A percentile compares a stretch with the other conserved stretches of the same genome.
Conservation (phyloP, 805 yeast genomes). For the Saccharomycopsis guyanensis region DNA sequence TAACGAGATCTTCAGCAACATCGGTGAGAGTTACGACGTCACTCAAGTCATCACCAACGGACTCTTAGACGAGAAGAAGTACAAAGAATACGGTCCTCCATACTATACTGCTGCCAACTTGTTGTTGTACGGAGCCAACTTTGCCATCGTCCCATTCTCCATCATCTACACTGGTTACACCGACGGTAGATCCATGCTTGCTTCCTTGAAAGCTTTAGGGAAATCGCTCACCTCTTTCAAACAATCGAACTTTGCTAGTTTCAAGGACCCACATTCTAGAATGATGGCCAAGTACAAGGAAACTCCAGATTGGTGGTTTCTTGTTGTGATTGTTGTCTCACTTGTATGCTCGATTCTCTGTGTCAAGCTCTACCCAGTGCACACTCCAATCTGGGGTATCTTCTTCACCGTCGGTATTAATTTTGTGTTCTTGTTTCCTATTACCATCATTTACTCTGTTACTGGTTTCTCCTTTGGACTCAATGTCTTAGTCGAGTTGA, state of each 20-base stretch:
- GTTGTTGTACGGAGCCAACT: conserved; percentile 50
- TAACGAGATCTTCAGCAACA: conserved; percentile 45
- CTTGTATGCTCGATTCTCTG: conserved; percentile 40
- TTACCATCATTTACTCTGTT: conserved; percentile 39
- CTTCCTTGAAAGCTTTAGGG: conserved; percentile 32
- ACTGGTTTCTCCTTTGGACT: conserved; percentile 43
- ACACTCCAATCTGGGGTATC: conserved; percentile 56
- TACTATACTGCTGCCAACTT: conserved; percentile 57
- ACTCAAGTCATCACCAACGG: conserved; percentile 39
- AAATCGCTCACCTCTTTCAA: conserved; percentile 24
- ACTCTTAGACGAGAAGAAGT: conserved; percentile 39
- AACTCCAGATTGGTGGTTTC: conserved; percentile 55
- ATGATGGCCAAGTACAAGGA: conserved; percentile 53
- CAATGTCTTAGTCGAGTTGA: conserved; percentile 48
- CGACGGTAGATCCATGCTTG: conserved; percentile 37
- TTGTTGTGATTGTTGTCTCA: conserved; percentile 35
- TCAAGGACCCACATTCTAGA: conserved; percentile 46
- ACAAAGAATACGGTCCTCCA: conserved; percentile 55
- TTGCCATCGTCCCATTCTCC: conserved; percentile 49
- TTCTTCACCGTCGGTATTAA: conserved; percentile 46
- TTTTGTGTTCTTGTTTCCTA: conserved; percentile 43
- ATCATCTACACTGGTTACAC: conserved; percentile 40
- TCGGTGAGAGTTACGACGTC: conserved; percentile 41
- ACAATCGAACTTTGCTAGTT: conserved; percentile 24
- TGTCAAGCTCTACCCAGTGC: conserved; percentile 37